A percentile compares a stretch with the other conserved stretches of the same genome.
Conservation (phyloP, 164 flowering plant genomes). For the Magnolia officinalis region DNA sequence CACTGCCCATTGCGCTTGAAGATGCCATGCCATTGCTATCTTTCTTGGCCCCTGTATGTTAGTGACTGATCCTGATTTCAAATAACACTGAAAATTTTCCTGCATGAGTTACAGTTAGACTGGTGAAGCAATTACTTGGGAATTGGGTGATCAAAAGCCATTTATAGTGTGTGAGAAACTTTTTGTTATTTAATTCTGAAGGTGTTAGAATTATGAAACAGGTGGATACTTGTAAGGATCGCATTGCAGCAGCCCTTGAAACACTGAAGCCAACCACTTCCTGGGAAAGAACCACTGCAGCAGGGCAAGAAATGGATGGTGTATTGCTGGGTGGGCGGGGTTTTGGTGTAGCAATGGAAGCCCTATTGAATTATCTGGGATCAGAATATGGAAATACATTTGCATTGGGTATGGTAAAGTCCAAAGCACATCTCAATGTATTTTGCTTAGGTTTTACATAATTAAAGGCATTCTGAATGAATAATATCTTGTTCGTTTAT, state of each 20-base stretch:
- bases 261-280: slow-evolving; percentile 88
- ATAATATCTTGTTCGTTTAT: slow-evolving; percentile 1
- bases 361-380: slow-evolving; percentile 78
- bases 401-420: slow-evolving; percentile 66
- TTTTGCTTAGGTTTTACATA: slow-evolving; percentile 7
- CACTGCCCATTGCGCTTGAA: slow-evolving; percentile 68
- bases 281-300: slow-evolving; percentile 80
- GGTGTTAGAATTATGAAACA: slow-evolving; percentile 22
- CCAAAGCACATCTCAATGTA: neutral
- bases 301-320: slow-evolving; percentile 84
- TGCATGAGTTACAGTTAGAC: neutral
- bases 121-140: neutral
- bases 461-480: neutral
- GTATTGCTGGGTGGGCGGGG: slow-evolving; percentile 90
- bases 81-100: neutral
- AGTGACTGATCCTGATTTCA: neutral
- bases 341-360: slow-evolving; percentile 95
- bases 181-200: neutral
- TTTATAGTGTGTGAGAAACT: neutral
- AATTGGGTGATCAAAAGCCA: neutral
- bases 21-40: slow-evolving; percentile 93
- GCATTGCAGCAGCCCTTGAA: slow-evolving; percentile 86
- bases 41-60: slow-evolving; percentile 93
- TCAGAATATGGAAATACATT: slow-evolving; percentile 96
- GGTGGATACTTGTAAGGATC: slow-evolving; percentile 97